Conservation (phyloP, 139 green algal species). For the Picochlorum sp. region DNA sequence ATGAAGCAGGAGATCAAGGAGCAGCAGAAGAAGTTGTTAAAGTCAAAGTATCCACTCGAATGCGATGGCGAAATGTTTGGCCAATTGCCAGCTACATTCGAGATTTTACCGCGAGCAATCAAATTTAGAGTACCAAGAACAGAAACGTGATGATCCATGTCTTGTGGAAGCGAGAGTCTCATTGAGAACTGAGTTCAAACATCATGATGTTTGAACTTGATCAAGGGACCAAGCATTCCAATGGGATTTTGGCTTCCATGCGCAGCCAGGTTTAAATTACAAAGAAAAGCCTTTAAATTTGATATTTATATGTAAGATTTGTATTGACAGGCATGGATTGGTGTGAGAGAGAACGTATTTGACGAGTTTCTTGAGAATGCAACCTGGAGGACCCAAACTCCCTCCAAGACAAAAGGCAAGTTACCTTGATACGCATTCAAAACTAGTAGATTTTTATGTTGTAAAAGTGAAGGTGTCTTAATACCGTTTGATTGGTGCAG, state of each 20-base stretch:
- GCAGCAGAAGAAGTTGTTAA: not conserved
- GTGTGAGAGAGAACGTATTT: no score
- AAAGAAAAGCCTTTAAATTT: no score
- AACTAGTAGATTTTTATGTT: no score
- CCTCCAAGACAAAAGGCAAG: not conserved
- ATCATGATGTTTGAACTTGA: no score
- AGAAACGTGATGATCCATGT: not conserved
- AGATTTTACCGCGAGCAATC: conserved; percentile 1
- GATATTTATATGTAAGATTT: no score
- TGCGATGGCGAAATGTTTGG: conserved; percentile 5
- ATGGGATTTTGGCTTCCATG: no score
- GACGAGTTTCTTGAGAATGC: not conserved
- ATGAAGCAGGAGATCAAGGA: not conserved
- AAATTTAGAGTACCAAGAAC: conserved; percentile 11
- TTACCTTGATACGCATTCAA: not conserved
- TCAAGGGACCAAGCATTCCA: no score
- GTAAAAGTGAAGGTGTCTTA: not conserved
- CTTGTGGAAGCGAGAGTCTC: no score
- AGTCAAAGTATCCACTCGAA: not conserved
- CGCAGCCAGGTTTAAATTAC: no score
- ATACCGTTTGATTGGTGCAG: not conserved
- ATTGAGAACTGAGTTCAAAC: no score
- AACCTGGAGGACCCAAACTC: not conserved
- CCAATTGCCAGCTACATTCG: not conserved
- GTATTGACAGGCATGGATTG: no score